phyloP scores from a whole-genome alignment of 1,139 yeast species.

The Schwanniomyces etchellsii region DNA sequence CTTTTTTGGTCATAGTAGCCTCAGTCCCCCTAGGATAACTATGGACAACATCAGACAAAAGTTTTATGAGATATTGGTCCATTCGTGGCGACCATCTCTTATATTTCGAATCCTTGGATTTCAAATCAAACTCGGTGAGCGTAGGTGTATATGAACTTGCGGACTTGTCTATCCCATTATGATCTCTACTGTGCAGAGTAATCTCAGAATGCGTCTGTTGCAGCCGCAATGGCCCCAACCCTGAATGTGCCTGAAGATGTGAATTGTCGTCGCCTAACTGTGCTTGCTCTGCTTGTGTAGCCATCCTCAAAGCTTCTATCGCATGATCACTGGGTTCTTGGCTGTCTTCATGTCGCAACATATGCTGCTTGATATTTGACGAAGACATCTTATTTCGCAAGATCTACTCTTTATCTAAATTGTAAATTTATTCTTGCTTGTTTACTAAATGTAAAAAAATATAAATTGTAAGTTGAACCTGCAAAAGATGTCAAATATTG shows the following conservation, averaged over 20 bases:
- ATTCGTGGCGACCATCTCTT: slow-evolving; percentile 37
- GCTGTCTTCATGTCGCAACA: slow-evolving; percentile 5
- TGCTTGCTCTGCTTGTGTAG: slow-evolving; percentile 10
- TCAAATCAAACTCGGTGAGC: slow-evolving; percentile 26
- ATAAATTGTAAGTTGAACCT: slow-evolving; percentile 1
- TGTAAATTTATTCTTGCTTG: slow-evolving; percentile 5
- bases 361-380: slow-evolving; percentile 4
- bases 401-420: slow-evolving; percentile 7
- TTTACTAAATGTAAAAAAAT: slow-evolving; percentile 3
- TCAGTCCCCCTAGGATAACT: slow-evolving; percentile 27
- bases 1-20: slow-evolving; percentile 30
- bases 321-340: slow-evolving; percentile 6
- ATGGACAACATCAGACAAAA: slow-evolving; percentile 34
- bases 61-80: slow-evolving; percentile 32
- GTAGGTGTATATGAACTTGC: slow-evolving; percentile 7
- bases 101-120: slow-evolving; percentile 34
- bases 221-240: slow-evolving; percentile 3
- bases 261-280: slow-evolving; percentile 11
- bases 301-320: slow-evolving; percentile 8
- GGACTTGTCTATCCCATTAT: background rate
- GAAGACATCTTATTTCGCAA: slow-evolving; percentile 4
- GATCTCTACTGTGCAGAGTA: background rate
- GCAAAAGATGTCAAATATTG: slow-evolving; percentile 1
- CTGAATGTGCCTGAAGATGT: slow-evolving; percentile 7
- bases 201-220: background rate